Percentiles rank a stretch among this genome's conserved stretches.
These are phyloP conservation scores for Penicillium sp. DNA, from an alignment of 2,329 filamentous ascomycete species.

Conservation along the genomic window DNA sequence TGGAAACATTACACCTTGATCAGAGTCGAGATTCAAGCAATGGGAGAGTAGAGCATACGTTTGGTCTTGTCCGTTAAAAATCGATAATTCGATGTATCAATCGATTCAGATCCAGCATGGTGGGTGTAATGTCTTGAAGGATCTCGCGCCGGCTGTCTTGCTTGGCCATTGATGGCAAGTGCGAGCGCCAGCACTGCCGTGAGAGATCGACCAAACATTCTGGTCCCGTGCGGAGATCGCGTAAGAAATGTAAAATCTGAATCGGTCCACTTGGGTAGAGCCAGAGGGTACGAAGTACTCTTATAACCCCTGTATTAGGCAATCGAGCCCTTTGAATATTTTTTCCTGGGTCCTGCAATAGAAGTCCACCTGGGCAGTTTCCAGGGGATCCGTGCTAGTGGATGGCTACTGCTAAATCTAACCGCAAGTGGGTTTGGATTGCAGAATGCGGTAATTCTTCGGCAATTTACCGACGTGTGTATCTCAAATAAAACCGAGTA, in stretches of 20 bases:
- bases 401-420: too few relatives aligned
- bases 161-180: background rate
- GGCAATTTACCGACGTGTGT: background rate
- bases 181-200: background rate
- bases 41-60: conserved; percentile 16
- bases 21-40: background rate
- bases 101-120: background rate
- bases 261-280: background rate
- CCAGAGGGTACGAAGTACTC: background rate
- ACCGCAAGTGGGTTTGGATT: background rate
- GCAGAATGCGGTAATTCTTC: background rate
- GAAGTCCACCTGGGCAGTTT: background rate
- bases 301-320: background rate
- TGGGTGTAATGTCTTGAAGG: background rate
- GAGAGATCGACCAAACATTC: background rate
- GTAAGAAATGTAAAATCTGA: background rate
- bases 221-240: background rate
- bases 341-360: background rate
- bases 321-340: background rate
- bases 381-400: background rate
- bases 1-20: background rate
- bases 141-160: background rate
- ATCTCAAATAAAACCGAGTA: background rate
- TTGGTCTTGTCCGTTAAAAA: conserved; percentile 28
- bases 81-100: conserved; percentile 18